Conservation (phyloP, 441 rosid species). For the Metrosideros polymorpha region DNA sequence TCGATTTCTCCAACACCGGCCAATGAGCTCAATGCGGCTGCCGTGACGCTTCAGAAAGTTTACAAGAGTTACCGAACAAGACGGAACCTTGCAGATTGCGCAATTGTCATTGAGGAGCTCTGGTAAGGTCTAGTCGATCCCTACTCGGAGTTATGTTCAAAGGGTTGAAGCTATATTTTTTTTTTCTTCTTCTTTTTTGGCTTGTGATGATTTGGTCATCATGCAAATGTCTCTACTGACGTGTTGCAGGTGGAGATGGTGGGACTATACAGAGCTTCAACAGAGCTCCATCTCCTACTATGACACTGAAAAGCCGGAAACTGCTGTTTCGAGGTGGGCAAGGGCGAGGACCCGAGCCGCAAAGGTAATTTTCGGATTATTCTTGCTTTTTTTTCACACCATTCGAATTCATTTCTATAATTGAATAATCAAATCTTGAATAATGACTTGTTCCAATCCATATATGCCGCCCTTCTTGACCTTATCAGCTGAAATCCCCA, state of each 20-base stretch:
- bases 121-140: slow-evolving; percentile 24
- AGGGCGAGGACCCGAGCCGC: slow-evolving; percentile 68
- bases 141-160: neutral
- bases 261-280: slow-evolving; percentile 57
- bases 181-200: neutral
- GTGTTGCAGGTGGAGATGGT: slow-evolving; percentile 63
- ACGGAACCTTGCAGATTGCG: slow-evolving; percentile 64
- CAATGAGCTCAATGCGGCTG: slow-evolving; percentile 67
- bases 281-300: slow-evolving; percentile 59
- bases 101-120: slow-evolving; percentile 59
- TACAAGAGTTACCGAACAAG: slow-evolving; percentile 65
- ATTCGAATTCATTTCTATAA: neutral
- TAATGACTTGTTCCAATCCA: neutral
- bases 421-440: neutral
- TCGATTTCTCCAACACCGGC: slow-evolving; percentile 47
- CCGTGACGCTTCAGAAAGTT: slow-evolving; percentile 53
- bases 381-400: neutral
- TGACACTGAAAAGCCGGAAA: slow-evolving; percentile 50
- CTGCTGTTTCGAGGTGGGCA: slow-evolving; percentile 63
- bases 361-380: slow-evolving; percentile 24
- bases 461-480: neutral
- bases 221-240: neutral
- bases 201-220: neutral
- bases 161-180: neutral
- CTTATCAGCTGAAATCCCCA: neutral